Percentiles rank a stretch among this genome's conserved stretches.
phyloP scores from a whole-genome alignment of 768 basidiomycete species.

The Pluteus cervinus region DNA sequence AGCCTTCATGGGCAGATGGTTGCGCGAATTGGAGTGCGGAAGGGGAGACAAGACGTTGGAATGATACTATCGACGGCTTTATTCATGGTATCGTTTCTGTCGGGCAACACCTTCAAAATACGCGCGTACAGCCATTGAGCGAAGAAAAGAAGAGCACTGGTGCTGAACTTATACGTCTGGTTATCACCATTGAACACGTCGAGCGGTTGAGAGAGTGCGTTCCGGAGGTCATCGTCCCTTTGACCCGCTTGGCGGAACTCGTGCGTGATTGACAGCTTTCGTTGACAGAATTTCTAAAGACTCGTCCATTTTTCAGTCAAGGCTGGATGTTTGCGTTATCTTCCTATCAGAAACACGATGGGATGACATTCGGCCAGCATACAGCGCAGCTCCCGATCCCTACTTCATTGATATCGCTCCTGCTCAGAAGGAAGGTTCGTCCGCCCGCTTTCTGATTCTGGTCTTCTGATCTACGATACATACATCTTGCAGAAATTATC shows the following conservation, averaged over 20 bases:
- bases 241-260: constrained; percentile 67
- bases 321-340: constrained; percentile 51
- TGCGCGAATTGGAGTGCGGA: constrained; percentile 51
- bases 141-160: not conserved
- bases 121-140: not conserved
- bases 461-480: not conserved
- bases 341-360: constrained; percentile 62
- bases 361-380: constrained; percentile 65
- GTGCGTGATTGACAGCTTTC: constrained; percentile 31
- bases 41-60: constrained; percentile 40
- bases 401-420: constrained; percentile 55
- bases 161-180: constrained; percentile 45
- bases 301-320: constrained; percentile 35
- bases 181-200: constrained; percentile 61
- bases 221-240: constrained; percentile 62
- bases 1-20: constrained; percentile 52
- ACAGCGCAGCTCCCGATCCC: constrained; percentile 70
- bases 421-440: constrained; percentile 51
- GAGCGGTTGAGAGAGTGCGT: constrained; percentile 59
- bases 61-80: constrained; percentile 63
- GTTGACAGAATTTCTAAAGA: not conserved
- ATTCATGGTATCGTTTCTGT: constrained; percentile 55
- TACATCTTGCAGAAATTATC: constrained; percentile 19
- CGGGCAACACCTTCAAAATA: constrained; percentile 18
- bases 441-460: not conserved